Base-by-base conservation (phyloP, 805 yeast genomes). In the Debaryomyces tyrocola region DNA sequence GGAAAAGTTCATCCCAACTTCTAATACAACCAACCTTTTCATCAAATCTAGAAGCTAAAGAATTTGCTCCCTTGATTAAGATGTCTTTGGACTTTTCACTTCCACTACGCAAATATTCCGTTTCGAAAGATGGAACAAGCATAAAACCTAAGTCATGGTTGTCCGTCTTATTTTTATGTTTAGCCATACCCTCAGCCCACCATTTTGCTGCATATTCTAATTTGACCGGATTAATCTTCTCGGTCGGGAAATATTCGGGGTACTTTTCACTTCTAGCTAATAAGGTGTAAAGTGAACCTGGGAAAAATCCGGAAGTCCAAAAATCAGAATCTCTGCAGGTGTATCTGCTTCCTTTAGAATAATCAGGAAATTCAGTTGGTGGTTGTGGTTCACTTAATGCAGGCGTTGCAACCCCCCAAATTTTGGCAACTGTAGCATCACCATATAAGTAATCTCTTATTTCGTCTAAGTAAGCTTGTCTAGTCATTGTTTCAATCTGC, bases 121-220 rank as follows among this genome's bases (percentile, higher is more conserved):
- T 54, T 35, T 47, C 37, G 20, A 57, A 55, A 2, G 66, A 42
- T 4, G 67, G 64, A 45, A 49, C 43, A 18, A 63, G 53, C 39
- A 62, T 47, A 44, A 63, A 62, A 1, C 64, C 66, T 24, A 63
- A 46, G 44, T 63, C 68, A 45, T 63, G 68, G 58, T 56, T 6
- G 49, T 29, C 6, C 48, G 38, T 35, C 46, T 48, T 3, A 20
- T 33, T 3, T 17, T 17, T 17, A 17, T 17, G 18, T 17, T 17
- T 17, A 17, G 27, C 43, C 34, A 53, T 35, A 4, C 44, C 46
- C 21, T 43, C 50, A 10, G 50, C 33, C 56, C 56, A 53, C 56
- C 56, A 53, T 42, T 37, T 44, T 7, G 53, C 46, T 4, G 56
- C 54, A 43, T 28, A 49, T 27, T 53, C 51, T 24, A 53, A 37